Evolutionary conservation across 176 grass and related monocot genomes (phyloP).

Genomic region (Phoenix dactylifera): DNA sequence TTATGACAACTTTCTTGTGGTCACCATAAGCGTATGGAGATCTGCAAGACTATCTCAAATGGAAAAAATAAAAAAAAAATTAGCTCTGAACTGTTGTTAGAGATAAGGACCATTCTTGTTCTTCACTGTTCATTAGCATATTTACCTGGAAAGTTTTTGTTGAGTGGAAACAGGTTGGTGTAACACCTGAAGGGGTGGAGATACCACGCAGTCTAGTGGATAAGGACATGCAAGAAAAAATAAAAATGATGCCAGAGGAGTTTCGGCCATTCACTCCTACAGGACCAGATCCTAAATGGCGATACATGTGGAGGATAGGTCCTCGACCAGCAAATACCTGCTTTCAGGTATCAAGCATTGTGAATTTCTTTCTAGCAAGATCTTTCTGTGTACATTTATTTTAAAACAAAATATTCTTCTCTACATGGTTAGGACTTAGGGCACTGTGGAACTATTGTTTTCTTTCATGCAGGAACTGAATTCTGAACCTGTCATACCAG

Average conservation of each 20-base stretch:
- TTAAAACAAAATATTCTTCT: too few relatives aligned
- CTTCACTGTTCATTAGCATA: background rate
- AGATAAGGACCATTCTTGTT: background rate
- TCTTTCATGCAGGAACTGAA: slow-evolving; percentile 56
- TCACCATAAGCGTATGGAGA: too few relatives aligned
- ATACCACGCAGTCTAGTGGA: slow-evolving; percentile 85
- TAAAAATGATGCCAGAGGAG: slow-evolving; percentile 62
- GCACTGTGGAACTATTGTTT: background rate
- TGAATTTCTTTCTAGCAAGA: too few relatives aligned
- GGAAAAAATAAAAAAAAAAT: background rate
- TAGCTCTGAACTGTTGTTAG: background rate
- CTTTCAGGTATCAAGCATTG: slow-evolving; percentile 41
- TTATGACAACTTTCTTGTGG: too few relatives aligned
- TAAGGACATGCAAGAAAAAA: slow-evolving; percentile 68
- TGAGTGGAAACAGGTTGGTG: slow-evolving; percentile 58
- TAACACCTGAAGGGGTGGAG: slow-evolving; percentile 92
- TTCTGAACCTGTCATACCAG: slow-evolving; percentile 90
- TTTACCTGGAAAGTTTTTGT: background rate
- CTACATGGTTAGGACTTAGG: too few relatives aligned
- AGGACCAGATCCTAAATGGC: slow-evolving; percentile 92
- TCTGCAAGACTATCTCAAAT: too few relatives aligned
- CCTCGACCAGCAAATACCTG: slow-evolving; percentile 59
- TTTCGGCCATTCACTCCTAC: slow-evolving; percentile 60
- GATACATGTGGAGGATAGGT: slow-evolving; percentile 97
- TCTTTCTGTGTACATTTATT: too few relatives aligned